A percentile compares a stretch with the other conserved stretches of the same genome.
Evolutionary conservation across 2,329 filamentous ascomycete genomes (phyloP).

Genomic region (Penicillium sp.): DNA sequence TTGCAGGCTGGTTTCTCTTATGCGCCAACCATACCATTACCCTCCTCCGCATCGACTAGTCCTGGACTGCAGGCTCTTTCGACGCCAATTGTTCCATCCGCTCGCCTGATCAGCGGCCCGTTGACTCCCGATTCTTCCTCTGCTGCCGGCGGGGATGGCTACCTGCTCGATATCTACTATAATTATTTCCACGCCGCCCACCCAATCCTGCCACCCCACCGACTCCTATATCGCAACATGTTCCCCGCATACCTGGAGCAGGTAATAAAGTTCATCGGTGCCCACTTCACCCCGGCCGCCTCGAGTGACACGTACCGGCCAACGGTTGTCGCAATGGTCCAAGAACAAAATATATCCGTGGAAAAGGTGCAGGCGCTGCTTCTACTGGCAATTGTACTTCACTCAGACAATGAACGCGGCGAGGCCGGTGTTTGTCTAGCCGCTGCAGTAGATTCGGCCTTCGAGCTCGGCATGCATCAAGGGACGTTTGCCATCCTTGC

Average conservation of each 20-base stretch:
- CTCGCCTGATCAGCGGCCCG: constrained; percentile 27
- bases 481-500: constrained; percentile 64
- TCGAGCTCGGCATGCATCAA: constrained; percentile 74
- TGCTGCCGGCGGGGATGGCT: constrained; percentile 35
- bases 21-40: constrained; percentile 24
- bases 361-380: constrained; percentile 76
- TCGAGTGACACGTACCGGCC: constrained; percentile 48
- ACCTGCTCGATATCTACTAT: constrained; percentile 57
- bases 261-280: constrained; percentile 58
- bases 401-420: constrained; percentile 71
- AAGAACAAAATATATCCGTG: constrained; percentile 48
- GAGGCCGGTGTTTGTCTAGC: constrained; percentile 67
- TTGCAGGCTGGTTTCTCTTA: constrained; percentile 37
- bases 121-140: constrained; percentile 40
- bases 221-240: constrained; percentile 39
- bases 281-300: constrained; percentile 52
- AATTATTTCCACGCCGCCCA: constrained; percentile 57
- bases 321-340: constrained; percentile 33
- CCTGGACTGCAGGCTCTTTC: constrained; percentile 25
- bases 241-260: constrained; percentile 51
- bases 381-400: constrained; percentile 72
- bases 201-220: constrained; percentile 56
- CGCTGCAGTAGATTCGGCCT: constrained; percentile 67
- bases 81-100: constrained; percentile 17
- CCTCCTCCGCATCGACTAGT: constrained; percentile 28